Evolutionary conservation across 192 early-diverging fungal genomes (phyloP), one percentile per base, ranked within the genome.

Genomic region (Kappamyces sp.): DNA sequence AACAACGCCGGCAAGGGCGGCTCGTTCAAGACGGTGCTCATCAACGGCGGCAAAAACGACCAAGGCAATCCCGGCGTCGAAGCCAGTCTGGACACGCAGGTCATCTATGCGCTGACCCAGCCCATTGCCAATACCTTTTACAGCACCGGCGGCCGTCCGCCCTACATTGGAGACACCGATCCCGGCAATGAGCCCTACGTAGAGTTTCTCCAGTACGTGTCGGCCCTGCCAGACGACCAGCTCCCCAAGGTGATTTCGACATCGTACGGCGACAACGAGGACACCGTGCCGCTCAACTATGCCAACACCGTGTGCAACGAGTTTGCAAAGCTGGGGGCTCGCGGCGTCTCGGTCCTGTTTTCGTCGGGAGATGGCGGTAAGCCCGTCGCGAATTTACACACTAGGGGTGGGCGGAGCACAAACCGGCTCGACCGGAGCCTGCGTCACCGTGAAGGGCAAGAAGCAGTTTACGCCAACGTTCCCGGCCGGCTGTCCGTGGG

Each of bases 391-490:
- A n/a, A n/a, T n/a, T n/a, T n/a, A n/a, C n/a, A n/a, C n/a, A n/a
- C n/a, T n/a, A n/a, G n/a, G n/a, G n/a, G n/a, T n/a, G n/a, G n/a
- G n/a, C n/a, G n/a, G n/a, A n/a, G n/a, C n/a, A n/a, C n/a, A n/a
- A n/a, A n/a, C n/a, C 32, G 54, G 54, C 8, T 43, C 41, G 41
- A 41, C 2, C 3, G 13, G 23, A 23, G 41, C 13, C 2, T 57
- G 54, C 39, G 4, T 41, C 34, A 43, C 54, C n/a, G 46, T 43
- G 15, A 43, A 57, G 41, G 54, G 54, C 6, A 57, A 57, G 15
- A 57, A 57, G 23, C 31, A 57, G 41, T 57, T 57, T 12, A 32
- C 46, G 39, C 54, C 54, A 40, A 57, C 54, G 8, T 57, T 57
- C 54, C 54, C 54, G 7, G 54, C 54, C 2, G 41, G 40, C 6